These are phyloP conservation scores for Lignosus rhinocerotis DNA, from an alignment of 1,284 basidiomycete genomes.

Conservation along the genomic window DNA sequence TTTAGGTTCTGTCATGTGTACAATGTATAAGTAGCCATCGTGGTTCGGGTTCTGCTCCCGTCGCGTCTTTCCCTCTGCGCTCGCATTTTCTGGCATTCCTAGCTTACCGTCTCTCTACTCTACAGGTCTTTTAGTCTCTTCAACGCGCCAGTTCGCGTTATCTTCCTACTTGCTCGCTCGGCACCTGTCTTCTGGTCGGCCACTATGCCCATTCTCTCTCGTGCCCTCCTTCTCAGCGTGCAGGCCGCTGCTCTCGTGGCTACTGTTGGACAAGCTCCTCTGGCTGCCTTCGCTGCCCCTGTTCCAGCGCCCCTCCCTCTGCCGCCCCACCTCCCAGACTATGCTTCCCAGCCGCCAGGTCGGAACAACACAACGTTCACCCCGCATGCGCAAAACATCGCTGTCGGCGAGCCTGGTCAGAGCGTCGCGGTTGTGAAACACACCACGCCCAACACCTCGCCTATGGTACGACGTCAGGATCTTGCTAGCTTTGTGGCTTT, in stretches of 20 bases:
- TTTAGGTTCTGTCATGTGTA: slow-evolving; percentile 27
- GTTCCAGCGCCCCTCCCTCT: slow-evolving; percentile 38
- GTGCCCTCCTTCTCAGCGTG: slow-evolving; percentile 39
- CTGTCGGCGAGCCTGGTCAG: neutral
- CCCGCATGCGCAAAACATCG: neutral
- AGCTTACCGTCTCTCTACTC: slow-evolving; percentile 22
- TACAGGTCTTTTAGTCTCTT: slow-evolving; percentile 15
- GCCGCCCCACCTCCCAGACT: slow-evolving; percentile 21
- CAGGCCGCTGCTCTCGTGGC: slow-evolving; percentile 41
- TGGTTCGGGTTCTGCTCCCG: slow-evolving; percentile 16
- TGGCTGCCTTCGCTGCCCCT: slow-evolving; percentile 28
- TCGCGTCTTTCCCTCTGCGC: slow-evolving; percentile 30
- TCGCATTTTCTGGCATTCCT: slow-evolving; percentile 20
- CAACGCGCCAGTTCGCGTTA: slow-evolving; percentile 32
- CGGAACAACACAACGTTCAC: slow-evolving; percentile 2
- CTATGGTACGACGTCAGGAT: slow-evolving; percentile 15
- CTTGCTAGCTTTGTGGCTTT: no score
- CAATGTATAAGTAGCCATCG: slow-evolving; percentile 26
- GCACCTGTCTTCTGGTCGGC: slow-evolving; percentile 10
- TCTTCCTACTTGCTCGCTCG: slow-evolving; percentile 5
- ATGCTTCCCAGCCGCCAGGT: slow-evolving; percentile 15
- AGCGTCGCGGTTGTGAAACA: slow-evolving; percentile 11
- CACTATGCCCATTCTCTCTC: slow-evolving; percentile 41
- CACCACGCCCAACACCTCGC: slow-evolving; percentile 12
- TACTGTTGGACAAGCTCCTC: slow-evolving; percentile 25